These are phyloP conservation scores for Penicillium olsonii DNA, from an alignment of 2,329 filamentous ascomycete species.

Conservation along the genomic window DNA sequence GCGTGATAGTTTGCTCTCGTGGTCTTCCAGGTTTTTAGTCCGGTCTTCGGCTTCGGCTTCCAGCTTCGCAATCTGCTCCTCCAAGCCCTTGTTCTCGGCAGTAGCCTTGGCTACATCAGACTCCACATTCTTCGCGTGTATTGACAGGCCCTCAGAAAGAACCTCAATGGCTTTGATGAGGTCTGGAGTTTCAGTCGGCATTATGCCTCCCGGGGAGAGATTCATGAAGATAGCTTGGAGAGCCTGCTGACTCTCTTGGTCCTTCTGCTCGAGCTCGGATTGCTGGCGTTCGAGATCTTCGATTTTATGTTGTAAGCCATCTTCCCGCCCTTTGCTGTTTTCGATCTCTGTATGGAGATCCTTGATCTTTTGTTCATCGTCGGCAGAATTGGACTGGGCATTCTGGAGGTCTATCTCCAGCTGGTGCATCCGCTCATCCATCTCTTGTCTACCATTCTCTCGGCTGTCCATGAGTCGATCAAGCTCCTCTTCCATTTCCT, in stretches of 20 bases:
- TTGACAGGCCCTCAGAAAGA: slow-evolving; percentile 59
- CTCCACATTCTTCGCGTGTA: slow-evolving; percentile 62
- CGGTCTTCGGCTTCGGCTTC: slow-evolving; percentile 59
- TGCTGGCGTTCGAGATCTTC: slow-evolving; percentile 55
- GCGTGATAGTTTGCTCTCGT: slow-evolving; percentile 55
- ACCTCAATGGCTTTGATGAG: slow-evolving; percentile 63
- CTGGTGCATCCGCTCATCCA: slow-evolving; percentile 67
- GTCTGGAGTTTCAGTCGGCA: slow-evolving; percentile 59
- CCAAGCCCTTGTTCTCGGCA: slow-evolving; percentile 64
- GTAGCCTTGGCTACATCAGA: slow-evolving; percentile 61
- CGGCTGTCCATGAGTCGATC: slow-evolving; percentile 80
- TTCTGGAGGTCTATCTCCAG: slow-evolving; percentile 72
- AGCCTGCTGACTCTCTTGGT: slow-evolving; percentile 54
- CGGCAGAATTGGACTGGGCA: slow-evolving; percentile 50
- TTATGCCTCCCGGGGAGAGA: slow-evolving; percentile 54
- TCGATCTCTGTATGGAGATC: slow-evolving; percentile 61
- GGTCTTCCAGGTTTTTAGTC: slow-evolving; percentile 54
- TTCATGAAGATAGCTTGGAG: slow-evolving; percentile 63
- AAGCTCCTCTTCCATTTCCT: slow-evolving; percentile 90
- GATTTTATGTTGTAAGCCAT: slow-evolving; percentile 38
- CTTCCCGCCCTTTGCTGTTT: slow-evolving; percentile 54
- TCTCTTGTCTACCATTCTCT: slow-evolving; percentile 74
- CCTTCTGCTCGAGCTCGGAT: slow-evolving; percentile 53
- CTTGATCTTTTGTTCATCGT: slow-evolving; percentile 41
- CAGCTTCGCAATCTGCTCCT: slow-evolving; percentile 56